Evolutionary conservation across 768 basidiomycete genomes (phyloP), one percentile per base, ranked within the genome.

Genomic region (Neoboletus magnificus): DNA sequence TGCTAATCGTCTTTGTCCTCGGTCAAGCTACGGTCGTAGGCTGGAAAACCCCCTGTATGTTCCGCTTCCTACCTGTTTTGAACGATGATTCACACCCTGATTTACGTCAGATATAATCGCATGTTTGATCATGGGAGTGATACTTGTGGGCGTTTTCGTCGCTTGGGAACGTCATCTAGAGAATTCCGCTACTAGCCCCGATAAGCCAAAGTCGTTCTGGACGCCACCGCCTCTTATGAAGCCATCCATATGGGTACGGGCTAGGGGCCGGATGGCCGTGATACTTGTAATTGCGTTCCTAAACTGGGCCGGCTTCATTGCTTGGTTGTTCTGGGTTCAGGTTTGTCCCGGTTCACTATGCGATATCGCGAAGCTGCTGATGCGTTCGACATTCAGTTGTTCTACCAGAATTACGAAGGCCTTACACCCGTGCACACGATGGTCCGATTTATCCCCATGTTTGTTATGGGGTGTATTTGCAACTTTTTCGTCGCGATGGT

Each of bases 1-100:
- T 87, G 1, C 71, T 93, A 0, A 76, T 93, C 57, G 77, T 86
- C 9, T 93, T 91, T 61, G 84, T 85, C 0, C 78, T 94, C 4
- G 82, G 85, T 46, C 82, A 89, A 58, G 89, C 83, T 7, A 77
- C 77, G n/a, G 71, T 77, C 18, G 86, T 83, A 4, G 79, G 82
- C 10, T 92, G 88, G 88, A 71, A 67, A 11, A 85, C 85, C 5
- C 60, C 73, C 5, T 82, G 83, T 85, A 59, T 54, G 81, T 59
- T 0, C 18, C 27, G 29, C 25, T 18, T 39, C 22, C 25, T 42
- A 15, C 48, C 37, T 37, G 7, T 44, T 33, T 37, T 20, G 22
- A 62, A 64, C 25, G 68, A 69, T 70, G 40, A n/a, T 68, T 58
- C 37, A 42, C 51, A 50, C 40, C 4, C 37, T 60, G 33, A 52